A percentile compares a stretch with the other conserved stretches of the same genome.
phyloP scores from a whole-genome alignment of 805 yeast species.

The Yarrowia sp. region DNA sequence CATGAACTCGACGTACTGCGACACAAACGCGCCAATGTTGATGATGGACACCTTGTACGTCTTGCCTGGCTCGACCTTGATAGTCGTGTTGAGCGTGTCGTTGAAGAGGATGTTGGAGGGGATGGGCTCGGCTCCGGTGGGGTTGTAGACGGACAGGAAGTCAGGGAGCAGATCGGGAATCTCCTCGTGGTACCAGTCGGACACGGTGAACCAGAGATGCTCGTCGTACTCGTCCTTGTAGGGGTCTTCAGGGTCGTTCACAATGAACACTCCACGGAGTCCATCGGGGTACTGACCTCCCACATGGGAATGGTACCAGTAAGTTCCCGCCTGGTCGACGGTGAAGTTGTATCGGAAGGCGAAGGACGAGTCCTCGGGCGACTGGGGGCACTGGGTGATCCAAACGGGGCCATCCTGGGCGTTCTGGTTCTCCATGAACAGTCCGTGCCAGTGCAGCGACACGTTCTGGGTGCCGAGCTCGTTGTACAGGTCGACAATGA shows the following conservation, averaged over 20 bases:
- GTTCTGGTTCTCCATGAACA: slow-evolving; percentile 72
- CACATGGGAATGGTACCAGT: slow-evolving; percentile 97
- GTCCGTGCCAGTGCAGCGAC: slow-evolving; percentile 88
- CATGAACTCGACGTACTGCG: slow-evolving; percentile 85
- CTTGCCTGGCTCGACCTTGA: slow-evolving; percentile 72
- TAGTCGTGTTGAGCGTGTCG: slow-evolving; percentile 57
- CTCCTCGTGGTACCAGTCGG: slow-evolving; percentile 85
- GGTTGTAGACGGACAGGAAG: slow-evolving; percentile 75
- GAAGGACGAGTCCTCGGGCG: slow-evolving; percentile 54
- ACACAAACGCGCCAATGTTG: slow-evolving; percentile 87
- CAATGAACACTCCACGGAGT: slow-evolving; percentile 54
- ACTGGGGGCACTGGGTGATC: slow-evolving; percentile 88
- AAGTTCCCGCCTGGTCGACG: slow-evolving; percentile 83
- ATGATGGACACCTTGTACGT: slow-evolving; percentile 79
- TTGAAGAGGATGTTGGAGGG: slow-evolving; percentile 80
- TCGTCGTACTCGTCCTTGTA: slow-evolving; percentile 68
- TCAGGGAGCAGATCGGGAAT: slow-evolving; percentile 49
- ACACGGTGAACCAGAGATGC: slow-evolving; percentile 63
- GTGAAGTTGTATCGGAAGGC: slow-evolving; percentile 83
- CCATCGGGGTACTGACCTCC: slow-evolving; percentile 93
- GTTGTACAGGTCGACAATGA: slow-evolving; percentile 70
- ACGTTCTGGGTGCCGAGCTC: slow-evolving; percentile 69
- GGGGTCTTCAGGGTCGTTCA: slow-evolving; percentile 66
- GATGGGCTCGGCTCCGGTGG: slow-evolving; percentile 98
- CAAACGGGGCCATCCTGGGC: slow-evolving; percentile 90